A percentile compares a stretch with the other conserved stretches of the same genome.
Evolutionary conservation across 2,329 filamentous ascomycete species (phyloP).

Genomic region (Neonectria faginata): DNA sequence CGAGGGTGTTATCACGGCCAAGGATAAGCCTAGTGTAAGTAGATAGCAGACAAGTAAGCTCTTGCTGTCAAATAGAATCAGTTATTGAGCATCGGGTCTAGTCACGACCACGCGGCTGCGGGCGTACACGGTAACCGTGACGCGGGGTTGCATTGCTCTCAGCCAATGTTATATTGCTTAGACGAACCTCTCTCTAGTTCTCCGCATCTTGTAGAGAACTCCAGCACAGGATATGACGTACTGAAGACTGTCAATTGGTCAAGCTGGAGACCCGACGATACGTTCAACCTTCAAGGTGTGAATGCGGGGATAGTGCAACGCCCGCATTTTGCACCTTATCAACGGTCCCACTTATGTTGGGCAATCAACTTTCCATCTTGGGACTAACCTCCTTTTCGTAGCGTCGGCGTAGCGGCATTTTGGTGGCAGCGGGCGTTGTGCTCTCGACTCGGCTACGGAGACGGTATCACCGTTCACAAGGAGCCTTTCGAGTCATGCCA

Average conservation of each 20-base stretch:
- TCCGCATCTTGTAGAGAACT: not conserved
- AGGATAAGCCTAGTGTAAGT: not conserved
- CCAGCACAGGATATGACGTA: not conserved
- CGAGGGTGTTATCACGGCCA: not conserved
- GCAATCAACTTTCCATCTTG: constrained; percentile 40
- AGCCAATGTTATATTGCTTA: not conserved
- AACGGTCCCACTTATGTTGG: constrained; percentile 31
- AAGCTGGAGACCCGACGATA: not conserved
- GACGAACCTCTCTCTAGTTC: not conserved
- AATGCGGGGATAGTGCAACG: constrained; percentile 21
- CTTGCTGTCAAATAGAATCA: not conserved
- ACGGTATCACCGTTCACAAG: not conserved
- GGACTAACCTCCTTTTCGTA: constrained; percentile 20
- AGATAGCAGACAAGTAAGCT: not conserved
- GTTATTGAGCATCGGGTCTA: not conserved
- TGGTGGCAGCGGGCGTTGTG: too few species aligned
- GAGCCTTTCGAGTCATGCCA: not conserved
- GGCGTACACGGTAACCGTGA: not conserved
- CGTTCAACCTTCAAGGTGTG: constrained; percentile 2
- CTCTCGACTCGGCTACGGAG: too few species aligned
- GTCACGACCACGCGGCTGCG: not conserved
- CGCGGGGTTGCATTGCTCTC: not conserved
- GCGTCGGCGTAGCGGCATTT: not conserved
- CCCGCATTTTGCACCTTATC: constrained; percentile 10
- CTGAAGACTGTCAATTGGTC: not conserved